Evolutionary conservation across 768 basidiomycete species (phyloP).

Genomic region (Suillus variegatus): DNA sequence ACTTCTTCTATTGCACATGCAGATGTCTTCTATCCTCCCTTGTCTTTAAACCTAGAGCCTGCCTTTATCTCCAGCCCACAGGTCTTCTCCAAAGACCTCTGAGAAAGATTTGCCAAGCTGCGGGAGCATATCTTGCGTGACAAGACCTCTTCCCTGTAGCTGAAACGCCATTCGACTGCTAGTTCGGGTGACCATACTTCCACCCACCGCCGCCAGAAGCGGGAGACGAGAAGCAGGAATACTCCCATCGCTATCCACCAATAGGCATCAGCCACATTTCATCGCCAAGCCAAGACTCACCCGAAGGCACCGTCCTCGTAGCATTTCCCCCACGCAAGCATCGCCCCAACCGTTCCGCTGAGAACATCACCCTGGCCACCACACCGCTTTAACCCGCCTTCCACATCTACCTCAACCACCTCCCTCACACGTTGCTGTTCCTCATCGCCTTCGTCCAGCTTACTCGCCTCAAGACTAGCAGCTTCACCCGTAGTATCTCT

Average conservation of each 20-base stretch:
- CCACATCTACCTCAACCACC: conserved; percentile 61
- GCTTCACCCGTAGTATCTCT: conserved; percentile 65
- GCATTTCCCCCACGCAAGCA: conserved; percentile 94
- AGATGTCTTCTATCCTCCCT: not conserved
- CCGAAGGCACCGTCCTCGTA: conserved; percentile 85
- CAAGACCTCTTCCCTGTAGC: conserved; percentile 75
- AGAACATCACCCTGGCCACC: conserved; percentile 97
- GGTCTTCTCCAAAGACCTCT: conserved; percentile 65
- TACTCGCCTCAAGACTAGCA: conserved; percentile 46
- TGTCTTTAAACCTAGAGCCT: conserved; percentile 32
- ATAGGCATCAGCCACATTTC: conserved; percentile 5
- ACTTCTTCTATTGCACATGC: conserved; percentile 5
- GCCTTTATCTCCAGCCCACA: conserved; percentile 40
- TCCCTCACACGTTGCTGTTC: conserved; percentile 57
- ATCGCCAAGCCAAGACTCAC: conserved; percentile 41
- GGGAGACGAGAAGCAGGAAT: conserved; percentile 71
- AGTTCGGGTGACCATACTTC: conserved; percentile 85
- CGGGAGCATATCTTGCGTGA: conserved; percentile 78
- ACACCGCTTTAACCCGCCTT: conserved; percentile 88
- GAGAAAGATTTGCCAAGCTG: conserved; percentile 69
- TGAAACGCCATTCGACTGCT: conserved; percentile 76
- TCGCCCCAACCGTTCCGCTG: conserved; percentile 83
- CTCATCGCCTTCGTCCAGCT: conserved; percentile 44
- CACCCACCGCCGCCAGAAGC: conserved; percentile 82
- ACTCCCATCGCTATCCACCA: conserved; percentile 45